phyloP scores from a whole-genome alignment of 352 stramenopile species.

The Phytophthora constricta region DNA sequence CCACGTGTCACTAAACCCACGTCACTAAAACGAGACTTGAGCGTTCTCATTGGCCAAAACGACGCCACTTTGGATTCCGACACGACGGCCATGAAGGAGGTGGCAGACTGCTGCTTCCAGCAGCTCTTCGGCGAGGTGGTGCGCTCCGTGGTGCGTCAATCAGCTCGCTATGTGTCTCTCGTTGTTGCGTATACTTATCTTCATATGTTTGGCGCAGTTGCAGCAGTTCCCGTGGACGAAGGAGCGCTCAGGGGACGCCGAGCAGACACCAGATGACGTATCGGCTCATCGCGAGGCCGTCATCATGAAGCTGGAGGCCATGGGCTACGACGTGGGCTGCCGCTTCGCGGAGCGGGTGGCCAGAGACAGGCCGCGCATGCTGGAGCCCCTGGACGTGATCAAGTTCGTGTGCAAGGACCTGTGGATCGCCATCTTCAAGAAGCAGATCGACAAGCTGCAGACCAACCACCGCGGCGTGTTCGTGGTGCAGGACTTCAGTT shows the following conservation, averaged over 20 bases:
- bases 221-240: slow-evolving; percentile 64
- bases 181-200: not conserved
- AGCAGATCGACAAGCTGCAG: slow-evolving; percentile 98
- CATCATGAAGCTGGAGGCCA: slow-evolving; percentile 82
- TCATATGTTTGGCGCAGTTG: slow-evolving; percentile 44
- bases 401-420: slow-evolving; percentile 99
- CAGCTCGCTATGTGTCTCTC: not conserved
- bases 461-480: slow-evolving; percentile 96
- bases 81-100: slow-evolving; percentile 76
- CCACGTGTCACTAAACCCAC: slow-evolving; percentile 27
- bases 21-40: not conserved
- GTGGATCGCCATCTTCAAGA: slow-evolving; percentile 97
- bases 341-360: slow-evolving; percentile 79
- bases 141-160: slow-evolving; percentile 74
- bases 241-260: slow-evolving; percentile 21
- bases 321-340: slow-evolving; percentile 89
- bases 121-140: slow-evolving; percentile 89
- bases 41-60: not conserved
- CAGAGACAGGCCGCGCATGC: slow-evolving; percentile 81
- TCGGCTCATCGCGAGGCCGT: slow-evolving; percentile 71
- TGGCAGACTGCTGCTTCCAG: slow-evolving; percentile 88
- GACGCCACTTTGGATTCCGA: not conserved
- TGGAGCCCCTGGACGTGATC: slow-evolving; percentile 94
- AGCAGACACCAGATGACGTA: slow-evolving; percentile 34
- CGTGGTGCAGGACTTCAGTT: slow-evolving; percentile 96